These are phyloP conservation scores for Porphyrellus cyaneotinctus DNA, from an alignment of 768 basidiomycete genomes.

Conservation along the genomic window DNA sequence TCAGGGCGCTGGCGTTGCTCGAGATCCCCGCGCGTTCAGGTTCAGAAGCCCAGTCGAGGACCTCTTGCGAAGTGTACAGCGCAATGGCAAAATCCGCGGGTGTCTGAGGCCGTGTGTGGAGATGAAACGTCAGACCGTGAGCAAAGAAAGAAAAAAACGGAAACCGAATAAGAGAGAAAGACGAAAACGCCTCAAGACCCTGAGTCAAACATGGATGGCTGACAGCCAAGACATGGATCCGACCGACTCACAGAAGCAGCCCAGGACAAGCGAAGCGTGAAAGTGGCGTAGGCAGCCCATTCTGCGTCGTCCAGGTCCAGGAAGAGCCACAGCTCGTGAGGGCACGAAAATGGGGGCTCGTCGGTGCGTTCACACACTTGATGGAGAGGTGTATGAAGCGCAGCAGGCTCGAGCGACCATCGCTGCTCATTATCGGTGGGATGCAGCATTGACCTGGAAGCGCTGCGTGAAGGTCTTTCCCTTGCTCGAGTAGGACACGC, in stretches of 20 bases:
- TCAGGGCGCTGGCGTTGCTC: no score
- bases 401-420: conserved; percentile 41
- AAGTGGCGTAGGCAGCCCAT: conserved; percentile 42
- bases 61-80: conserved; percentile 35
- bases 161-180: neutral
- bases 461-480: neutral
- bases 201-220: neutral
- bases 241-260: conserved; percentile 46
- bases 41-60: conserved; percentile 14
- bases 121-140: neutral
- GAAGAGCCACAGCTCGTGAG: conserved; percentile 45
- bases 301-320: conserved; percentile 40
- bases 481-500: conserved; percentile 12
- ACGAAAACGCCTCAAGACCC: neutral
- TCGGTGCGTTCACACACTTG: conserved; percentile 34
- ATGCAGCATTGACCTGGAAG: conserved; percentile 39
- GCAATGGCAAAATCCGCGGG: conserved; percentile 44
- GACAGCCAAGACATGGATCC: neutral
- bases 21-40: neutral
- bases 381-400: conserved; percentile 35
- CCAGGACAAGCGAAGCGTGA: conserved; percentile 54
- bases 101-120: conserved; percentile 26
- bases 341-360: conserved; percentile 25
- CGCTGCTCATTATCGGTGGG: conserved; percentile 31
- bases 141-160: neutral